Base-by-base conservation (phyloP, 352 stramenopile species). In the Phytophthora hibernalis region DNA sequence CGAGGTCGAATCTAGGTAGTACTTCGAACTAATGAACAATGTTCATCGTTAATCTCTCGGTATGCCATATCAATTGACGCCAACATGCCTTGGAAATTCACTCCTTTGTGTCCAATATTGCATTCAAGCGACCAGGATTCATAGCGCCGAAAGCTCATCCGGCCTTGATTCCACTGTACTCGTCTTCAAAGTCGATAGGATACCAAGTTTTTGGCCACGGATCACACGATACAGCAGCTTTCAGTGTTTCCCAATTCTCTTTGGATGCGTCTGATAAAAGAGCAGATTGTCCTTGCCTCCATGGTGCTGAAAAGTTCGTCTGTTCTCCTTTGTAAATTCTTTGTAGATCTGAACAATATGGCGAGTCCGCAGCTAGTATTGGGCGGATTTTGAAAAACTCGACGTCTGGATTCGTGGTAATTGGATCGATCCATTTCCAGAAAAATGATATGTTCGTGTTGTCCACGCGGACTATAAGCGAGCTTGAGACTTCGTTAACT, bases 401-500 rank as follows among this genome's bases (percentile, higher is more conserved):
- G 13, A 3, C 1, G 30, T 15, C 22, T 42, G 21, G 12, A 48
- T 44, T 20, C 31, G 15, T 26, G 21, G 48, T 21, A 42, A 63
- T 10, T 1, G 56, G 31, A 31, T 76, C 62, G 42, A 72, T 62
- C 61, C 61, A 72, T 53, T 45, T 38, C 56, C 56, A 72, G 42
- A 72, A 68, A 22, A 61, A 63, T 0, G 68, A 75, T 1, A 75
- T 22, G 8, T 57, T 58, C 0, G 61, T 75, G 56, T 51, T 65
- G 31, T 53, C 44, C 12, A 75, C 43, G 11, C 61, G 59, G 15
- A 75, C 8, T n/a, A 37, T 12, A 26, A 61, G 18, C 2, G 37
- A 59, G 26, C n/a, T 47, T 2, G 44, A 72, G 9, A 56, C 30
- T 6, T 54, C 37, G 1, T 18, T 42, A 20, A 70, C 55, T 35